Conservation (phyloP, 1,284 basidiomycete genomes). For the Volvariella volvacea region DNA sequence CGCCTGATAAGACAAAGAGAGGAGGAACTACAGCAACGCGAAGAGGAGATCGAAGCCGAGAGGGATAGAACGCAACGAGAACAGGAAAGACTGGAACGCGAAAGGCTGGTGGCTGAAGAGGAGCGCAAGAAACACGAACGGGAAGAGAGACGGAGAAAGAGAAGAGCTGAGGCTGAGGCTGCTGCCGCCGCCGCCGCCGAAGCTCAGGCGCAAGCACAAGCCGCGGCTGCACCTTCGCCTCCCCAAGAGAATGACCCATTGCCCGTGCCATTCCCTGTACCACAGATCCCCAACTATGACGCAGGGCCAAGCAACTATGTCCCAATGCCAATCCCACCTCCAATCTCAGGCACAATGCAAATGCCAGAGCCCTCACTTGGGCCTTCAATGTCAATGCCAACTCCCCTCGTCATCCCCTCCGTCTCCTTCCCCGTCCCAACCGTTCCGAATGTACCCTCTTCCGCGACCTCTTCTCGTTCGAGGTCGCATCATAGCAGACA, state of each 20-base stretch:
- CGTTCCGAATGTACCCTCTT: background rate
- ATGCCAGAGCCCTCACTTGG: background rate
- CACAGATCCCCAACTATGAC: too few species aligned
- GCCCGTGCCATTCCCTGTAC: too few species aligned
- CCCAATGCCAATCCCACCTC: too few species aligned
- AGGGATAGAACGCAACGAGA: background rate
- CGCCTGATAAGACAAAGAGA: background rate
- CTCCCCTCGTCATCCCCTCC: background rate
- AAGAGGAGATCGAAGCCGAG: background rate
- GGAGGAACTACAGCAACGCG: background rate
- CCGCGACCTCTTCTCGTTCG: too few species aligned
- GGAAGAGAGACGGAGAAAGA: background rate
- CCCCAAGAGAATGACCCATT: background rate
- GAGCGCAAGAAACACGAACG: background rate
- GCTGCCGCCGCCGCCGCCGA: background rate
- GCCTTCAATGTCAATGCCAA: background rate
- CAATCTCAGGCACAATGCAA: too few species aligned
- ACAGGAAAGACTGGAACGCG: constrained; percentile 1
- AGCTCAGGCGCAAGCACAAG: background rate
- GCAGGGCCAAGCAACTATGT: too few species aligned
- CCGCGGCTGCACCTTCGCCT: background rate
- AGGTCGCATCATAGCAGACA: too few species aligned
- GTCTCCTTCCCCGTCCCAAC: background rate
- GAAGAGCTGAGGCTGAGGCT: background rate
- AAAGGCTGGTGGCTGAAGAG: background rate